phyloP scores from a whole-genome alignment of 495 filamentous ascomycete genomes.

The Penicillium riverlandense region DNA sequence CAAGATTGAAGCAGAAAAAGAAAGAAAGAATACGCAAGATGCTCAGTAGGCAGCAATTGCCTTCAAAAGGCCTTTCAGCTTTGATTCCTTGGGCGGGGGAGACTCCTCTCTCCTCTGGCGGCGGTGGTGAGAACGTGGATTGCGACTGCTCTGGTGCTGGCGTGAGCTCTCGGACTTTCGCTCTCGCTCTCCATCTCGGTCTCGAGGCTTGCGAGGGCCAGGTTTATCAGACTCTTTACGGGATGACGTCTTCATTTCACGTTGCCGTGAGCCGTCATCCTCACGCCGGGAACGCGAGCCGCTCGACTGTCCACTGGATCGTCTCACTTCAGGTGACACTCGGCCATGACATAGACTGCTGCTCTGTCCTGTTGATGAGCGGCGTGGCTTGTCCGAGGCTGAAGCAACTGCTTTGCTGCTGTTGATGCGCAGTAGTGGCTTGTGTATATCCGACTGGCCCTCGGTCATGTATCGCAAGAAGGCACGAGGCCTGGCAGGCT shows the following conservation, averaged over 20 bases:
- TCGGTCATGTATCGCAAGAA: conserved; percentile 37
- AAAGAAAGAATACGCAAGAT: background rate
- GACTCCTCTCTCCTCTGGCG: conserved; percentile 27
- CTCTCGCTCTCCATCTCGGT: conserved; percentile 9
- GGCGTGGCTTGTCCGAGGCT: conserved; percentile 16
- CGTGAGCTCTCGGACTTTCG: conserved; percentile 14
- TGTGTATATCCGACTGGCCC: conserved; percentile 28
- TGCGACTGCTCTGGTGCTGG: conserved; percentile 9
- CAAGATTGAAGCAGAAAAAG: conserved; percentile 7
- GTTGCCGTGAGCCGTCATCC: conserved; percentile 4
- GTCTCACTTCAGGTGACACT: conserved; percentile 18
- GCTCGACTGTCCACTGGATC: conserved; percentile 22
- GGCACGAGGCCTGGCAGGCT: conserved; percentile 19
- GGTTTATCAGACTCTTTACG: conserved; percentile 8
- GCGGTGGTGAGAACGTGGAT: conserved; percentile 20
- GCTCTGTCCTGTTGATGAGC: conserved; percentile 24
- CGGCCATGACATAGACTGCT: conserved; percentile 20
- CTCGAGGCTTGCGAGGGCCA: conserved; percentile 7
- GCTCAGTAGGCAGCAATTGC: conserved; percentile 28
- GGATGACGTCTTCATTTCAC: conserved; percentile 2
- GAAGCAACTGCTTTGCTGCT: conserved; percentile 23
- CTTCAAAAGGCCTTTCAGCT: conserved; percentile 30
- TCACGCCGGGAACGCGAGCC: conserved; percentile 17
- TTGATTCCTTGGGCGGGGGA: conserved; percentile 25
- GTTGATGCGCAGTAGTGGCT: conserved; percentile 29